A percentile compares a stretch with the other conserved stretches of the same genome.
Conservation (phyloP, 1,139 yeast genomes). For the Saccharomyces pastorianus region DNA sequence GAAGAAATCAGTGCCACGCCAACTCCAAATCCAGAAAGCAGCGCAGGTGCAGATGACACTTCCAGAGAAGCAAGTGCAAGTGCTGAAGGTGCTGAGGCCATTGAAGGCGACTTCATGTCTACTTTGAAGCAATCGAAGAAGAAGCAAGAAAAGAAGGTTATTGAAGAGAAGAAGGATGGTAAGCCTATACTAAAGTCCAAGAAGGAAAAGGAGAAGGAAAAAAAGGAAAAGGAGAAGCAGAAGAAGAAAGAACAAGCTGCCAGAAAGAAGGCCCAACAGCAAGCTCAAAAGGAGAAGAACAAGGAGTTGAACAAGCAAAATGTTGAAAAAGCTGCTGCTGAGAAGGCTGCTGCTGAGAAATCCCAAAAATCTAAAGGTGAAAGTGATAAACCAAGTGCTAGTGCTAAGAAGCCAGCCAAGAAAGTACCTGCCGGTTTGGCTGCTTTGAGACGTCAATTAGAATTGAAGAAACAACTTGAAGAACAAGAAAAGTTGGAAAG, state of each 20-base stretch:
- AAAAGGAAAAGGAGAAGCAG: conserved; percentile 94
- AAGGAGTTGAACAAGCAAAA: conserved; percentile 37
- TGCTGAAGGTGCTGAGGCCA: conserved; percentile 22
- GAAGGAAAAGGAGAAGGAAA: conserved; percentile 95
- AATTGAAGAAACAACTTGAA: conserved; percentile 75
- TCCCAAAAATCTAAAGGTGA: conserved; percentile 23
- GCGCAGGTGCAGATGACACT: conserved; percentile 21
- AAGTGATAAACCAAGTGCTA: conserved; percentile 35
- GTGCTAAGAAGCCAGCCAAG: conserved; percentile 51
- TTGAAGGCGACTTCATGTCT: conserved; percentile 63
- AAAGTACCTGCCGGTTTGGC: conserved; percentile 75
- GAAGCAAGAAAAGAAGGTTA: conserved; percentile 55
- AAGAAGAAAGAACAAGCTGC: conserved; percentile 87
- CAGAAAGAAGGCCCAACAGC: conserved; percentile 70
- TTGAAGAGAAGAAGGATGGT: conserved; percentile 38
- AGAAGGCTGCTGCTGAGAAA: conserved; percentile 30
- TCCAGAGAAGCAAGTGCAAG: conserved; percentile 37
- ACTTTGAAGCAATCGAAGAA: conserved; percentile 73
- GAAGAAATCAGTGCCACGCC: conserved; percentile 45
- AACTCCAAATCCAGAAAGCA: conserved; percentile 17
- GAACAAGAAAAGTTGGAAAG: conserved; percentile 49
- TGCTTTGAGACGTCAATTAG: conserved; percentile 76
- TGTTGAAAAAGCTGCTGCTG: conserved; percentile 40
- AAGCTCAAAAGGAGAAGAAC: conserved; percentile 59
- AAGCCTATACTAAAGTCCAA: conserved; percentile 78